Conservation (phyloP, 257 asterid species). For the Nicotiana noctiflora region DNA sequence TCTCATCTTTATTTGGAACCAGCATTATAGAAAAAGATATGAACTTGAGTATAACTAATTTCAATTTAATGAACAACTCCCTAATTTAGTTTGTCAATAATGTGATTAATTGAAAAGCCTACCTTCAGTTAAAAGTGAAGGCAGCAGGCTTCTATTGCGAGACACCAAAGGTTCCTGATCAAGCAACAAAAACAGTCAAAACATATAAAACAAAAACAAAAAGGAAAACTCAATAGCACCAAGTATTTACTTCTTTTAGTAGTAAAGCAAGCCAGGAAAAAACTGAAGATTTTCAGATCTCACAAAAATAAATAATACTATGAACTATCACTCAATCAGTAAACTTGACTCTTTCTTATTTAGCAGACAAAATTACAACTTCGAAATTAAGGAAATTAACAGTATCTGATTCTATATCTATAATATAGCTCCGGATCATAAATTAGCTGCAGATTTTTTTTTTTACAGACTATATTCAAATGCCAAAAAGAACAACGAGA, state of each 20-base stretch:
- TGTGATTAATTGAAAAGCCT: constrained; percentile 4
- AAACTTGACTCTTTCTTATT: not conserved
- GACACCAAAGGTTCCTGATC: constrained; percentile 44
- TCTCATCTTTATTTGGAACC: constrained; percentile 19
- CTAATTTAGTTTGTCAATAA: not conserved
- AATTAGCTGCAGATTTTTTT: not conserved
- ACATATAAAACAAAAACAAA: not conserved
- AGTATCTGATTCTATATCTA: not conserved
- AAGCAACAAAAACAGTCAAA: not conserved
- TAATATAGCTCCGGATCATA: no score
- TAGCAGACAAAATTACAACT: not conserved
- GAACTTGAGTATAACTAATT: not conserved
- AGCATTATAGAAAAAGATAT: not conserved
- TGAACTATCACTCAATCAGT: not conserved
- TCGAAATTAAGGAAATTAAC: not conserved
- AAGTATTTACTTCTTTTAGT: not conserved
- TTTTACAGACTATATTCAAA: not conserved
- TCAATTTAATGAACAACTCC: not conserved
- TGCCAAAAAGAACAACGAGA: not conserved
- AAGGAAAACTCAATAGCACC: not conserved
- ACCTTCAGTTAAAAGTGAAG: constrained; percentile 72
- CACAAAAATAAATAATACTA: not conserved
- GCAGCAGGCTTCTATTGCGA: constrained; percentile 50
- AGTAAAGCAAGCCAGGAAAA: not conserved
- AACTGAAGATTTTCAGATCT: not conserved